These are phyloP conservation scores for Lolium rigidum DNA, from an alignment of 176 grass and related monocot species.

Conservation along the genomic window DNA sequence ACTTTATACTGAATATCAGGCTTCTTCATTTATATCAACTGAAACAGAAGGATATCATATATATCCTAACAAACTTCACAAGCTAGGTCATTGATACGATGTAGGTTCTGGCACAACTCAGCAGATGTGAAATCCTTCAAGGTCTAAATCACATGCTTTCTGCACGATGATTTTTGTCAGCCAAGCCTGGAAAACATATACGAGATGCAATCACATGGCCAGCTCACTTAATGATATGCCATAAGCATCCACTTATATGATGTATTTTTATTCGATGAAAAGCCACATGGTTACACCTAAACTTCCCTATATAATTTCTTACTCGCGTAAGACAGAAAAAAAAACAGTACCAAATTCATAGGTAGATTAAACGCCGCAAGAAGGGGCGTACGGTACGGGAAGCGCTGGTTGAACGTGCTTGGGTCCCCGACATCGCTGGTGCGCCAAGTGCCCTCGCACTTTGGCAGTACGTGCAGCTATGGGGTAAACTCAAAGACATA, in stretches of 20 bases:
- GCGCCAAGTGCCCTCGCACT: too few relatives aligned
- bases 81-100: conserved; percentile 2
- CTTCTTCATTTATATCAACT: conserved; percentile 19
- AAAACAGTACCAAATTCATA: neutral
- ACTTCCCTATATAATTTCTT: neutral
- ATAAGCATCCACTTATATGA: neutral
- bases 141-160: conserved; percentile 1
- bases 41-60: neutral
- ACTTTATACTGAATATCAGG: neutral
- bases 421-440: too few relatives aligned
- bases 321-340: neutral
- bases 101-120: neutral
- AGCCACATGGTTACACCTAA: neutral
- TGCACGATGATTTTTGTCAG: neutral
- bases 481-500: too few relatives aligned
- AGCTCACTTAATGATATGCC: neutral
- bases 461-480: too few relatives aligned
- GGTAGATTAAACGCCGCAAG: neutral
- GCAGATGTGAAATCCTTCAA: conserved; percentile 3
- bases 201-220: conserved; percentile 6
- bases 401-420: too few relatives aligned
- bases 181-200: neutral
- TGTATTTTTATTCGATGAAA: neutral
- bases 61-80: conserved; percentile 19
- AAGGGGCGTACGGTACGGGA: too few relatives aligned